Evolutionary conservation across 441 rosid species (phyloP), one percentile per base, ranked within the genome.

Genomic region (Gossypium lobatum): DNA sequence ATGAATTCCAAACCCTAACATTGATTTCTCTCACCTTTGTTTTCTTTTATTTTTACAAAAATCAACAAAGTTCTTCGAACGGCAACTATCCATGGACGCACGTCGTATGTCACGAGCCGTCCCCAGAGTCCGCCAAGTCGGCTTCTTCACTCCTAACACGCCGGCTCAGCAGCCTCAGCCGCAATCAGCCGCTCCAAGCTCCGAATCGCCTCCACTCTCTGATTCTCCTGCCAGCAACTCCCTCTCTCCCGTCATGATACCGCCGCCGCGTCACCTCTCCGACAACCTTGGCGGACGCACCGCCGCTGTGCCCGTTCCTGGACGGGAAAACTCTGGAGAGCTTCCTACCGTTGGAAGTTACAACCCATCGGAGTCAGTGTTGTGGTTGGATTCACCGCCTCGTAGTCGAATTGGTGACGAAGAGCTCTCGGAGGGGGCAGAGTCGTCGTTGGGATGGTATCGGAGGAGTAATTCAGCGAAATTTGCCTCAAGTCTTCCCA

Each of bases 171-270:
- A 76, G 5, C 61, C 71, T 71, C 83, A 87, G 46, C 65, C 74
- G 72, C 84, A 67, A 65, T 79, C 89, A 18, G 80, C 81, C 60
- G 88, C 89, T 2, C 77, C 72, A 3, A 82, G 81, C 7, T 52
- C 86, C 63, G 48, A 45, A 37, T 79, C 91, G n/a, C 82, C 87
- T 0, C 82, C 86, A 55, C 82, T 83, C 26, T 72, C 89, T 6
- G 76, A 71, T 5, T 87, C 89, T 2, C 92, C 92, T 9, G 86
- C 91, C 39, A 77, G 79, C 6, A 85, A 89, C 61, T 79, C 89
- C 16, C 86, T 88, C 73, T 87, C 92, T 46, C 97, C 97, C 10
- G 89, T 94, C 39, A 79, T 89, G 86, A 94, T 94, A 21, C 96
- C 95, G 8, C 97, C 97, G 28, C 80, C 97, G 5, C 97, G 96